Evolutionary conservation across 805 yeast genomes (phyloP).

Genomic region (Vanderwaltozyma yarrowii): DNA sequence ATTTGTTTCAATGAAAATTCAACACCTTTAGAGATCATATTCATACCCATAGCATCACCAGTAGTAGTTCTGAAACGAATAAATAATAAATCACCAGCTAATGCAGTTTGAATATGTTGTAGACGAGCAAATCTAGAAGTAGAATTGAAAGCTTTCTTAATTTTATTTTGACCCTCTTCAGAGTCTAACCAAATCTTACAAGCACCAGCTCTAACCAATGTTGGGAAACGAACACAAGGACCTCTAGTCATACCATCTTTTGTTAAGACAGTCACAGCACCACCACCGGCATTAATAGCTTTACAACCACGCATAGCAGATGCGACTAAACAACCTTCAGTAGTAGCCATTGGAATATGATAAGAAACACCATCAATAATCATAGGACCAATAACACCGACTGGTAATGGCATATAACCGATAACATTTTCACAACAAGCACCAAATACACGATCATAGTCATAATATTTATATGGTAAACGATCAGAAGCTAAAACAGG

Average conservation of each 20-base stretch:
- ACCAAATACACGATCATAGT: conserved; percentile 92
- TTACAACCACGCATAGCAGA: conserved; percentile 99
- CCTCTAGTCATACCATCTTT: conserved; percentile 99
- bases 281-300: conserved; percentile 96
- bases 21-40: conserved; percentile 98
- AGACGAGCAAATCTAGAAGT: conserved; percentile 96
- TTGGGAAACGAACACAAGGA: conserved; percentile 87
- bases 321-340: conserved; percentile 98
- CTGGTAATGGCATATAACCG: conserved; percentile 93
- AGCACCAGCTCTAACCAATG: conserved; percentile 80
- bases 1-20: conserved; percentile 76
- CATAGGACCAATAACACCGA: conserved; percentile 96
- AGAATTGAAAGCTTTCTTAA: conserved; percentile 87
- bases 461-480: conserved; percentile 75
- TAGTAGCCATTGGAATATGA: conserved; percentile 98
- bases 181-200: conserved; percentile 94
- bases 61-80: conserved; percentile 97
- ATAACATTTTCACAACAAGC: conserved; percentile 99
- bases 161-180: conserved; percentile 75
- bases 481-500: conserved; percentile 62
- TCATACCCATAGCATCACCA: conserved; percentile 99
- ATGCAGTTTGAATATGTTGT: conserved; percentile 81
- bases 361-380: conserved; percentile 79
- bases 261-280: conserved; percentile 83
- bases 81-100: conserved; percentile 84